Percentiles rank a stretch among this genome's conserved stretches.
Evolutionary conservation across 164 flowering plant species (phyloP).

Genomic region (Piper betle): DNA sequence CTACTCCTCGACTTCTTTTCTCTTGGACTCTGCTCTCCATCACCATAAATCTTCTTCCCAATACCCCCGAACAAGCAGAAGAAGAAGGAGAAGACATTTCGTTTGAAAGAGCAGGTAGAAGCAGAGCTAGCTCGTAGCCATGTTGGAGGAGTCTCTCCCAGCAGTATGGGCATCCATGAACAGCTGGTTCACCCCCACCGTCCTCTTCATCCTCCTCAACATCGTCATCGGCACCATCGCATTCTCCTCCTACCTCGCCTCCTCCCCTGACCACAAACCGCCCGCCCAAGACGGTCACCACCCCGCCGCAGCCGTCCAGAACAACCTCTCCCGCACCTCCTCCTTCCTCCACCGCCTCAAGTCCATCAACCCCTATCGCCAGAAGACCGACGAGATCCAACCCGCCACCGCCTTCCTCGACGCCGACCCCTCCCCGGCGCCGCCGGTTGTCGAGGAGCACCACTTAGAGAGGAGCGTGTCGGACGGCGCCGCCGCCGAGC

Average conservation of each 20-base stretch:
- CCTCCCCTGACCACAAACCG: constrained; percentile 4
- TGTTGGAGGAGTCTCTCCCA: constrained; percentile 15
- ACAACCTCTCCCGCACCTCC: constrained; percentile 17
- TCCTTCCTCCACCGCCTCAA: constrained; percentile 29
- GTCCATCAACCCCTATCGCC: constrained; percentile 26
- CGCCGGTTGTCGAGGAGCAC: not conserved
- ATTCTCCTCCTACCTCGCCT: constrained; percentile 15
- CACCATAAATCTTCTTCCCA: no score
- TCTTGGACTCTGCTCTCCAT: no score
- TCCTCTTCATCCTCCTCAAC: constrained; percentile 56
- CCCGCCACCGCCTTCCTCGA: not conserved
- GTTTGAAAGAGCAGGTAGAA: no score
- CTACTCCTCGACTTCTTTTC: no score
- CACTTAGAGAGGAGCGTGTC: constrained; percentile 7
- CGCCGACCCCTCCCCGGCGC: not conserved
- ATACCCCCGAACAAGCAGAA: no score
- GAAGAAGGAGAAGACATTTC: no score
- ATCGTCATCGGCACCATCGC: constrained; percentile 43
- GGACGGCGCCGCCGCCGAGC: constrained; percentile 5
- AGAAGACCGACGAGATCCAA: constrained; percentile 8
- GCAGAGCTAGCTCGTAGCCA: not conserved
- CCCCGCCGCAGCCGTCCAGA: not conserved
- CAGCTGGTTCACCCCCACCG: constrained; percentile 56
- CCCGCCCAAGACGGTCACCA: not conserved
- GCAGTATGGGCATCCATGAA: constrained; percentile 20